Percentiles rank a stretch among this genome's conserved stretches.
Conservation (phyloP, 257 asterid species). For the Solanum habrochaites region DNA sequence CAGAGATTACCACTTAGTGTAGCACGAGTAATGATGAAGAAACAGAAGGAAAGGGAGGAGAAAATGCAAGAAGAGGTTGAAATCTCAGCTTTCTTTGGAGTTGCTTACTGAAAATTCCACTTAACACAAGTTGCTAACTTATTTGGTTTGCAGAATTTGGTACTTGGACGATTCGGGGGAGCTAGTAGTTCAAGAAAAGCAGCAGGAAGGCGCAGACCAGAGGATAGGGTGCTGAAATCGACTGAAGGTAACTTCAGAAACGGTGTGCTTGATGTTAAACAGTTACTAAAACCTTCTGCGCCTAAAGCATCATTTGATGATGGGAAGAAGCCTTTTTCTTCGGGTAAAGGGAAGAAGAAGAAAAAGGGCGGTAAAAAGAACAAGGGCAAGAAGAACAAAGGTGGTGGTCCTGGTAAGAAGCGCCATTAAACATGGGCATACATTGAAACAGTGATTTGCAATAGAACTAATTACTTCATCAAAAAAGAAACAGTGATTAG, state of each 20-base stretch:
- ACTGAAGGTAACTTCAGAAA: slow-evolving; percentile 65
- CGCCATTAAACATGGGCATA: slow-evolving; percentile 19
- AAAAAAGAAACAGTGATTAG: neutral
- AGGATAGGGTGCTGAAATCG: slow-evolving; percentile 56
- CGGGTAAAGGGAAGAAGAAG: slow-evolving; percentile 42
- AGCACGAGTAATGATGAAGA: slow-evolving; percentile 68
- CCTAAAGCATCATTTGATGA: slow-evolving; percentile 22
- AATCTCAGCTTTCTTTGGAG: neutral
- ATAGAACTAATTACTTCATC: too few relatives aligned
- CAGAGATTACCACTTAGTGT: slow-evolving; percentile 87
- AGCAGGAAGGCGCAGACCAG: slow-evolving; percentile 42
- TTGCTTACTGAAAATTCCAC: neutral
- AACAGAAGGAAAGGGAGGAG: slow-evolving; percentile 71
- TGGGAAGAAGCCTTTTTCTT: neutral
- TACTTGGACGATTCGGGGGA: slow-evolving; percentile 58
- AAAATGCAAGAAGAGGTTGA: slow-evolving; percentile 56
- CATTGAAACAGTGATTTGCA: neutral
- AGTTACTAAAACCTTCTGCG: slow-evolving; percentile 36
- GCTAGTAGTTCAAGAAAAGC: slow-evolving; percentile 25
- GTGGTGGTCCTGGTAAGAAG: slow-evolving; percentile 41
- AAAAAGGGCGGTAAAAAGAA: slow-evolving; percentile 47
- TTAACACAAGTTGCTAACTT: neutral
- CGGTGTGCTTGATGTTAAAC: slow-evolving; percentile 75
- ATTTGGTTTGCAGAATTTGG: slow-evolving; percentile 27
- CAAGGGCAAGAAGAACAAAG: slow-evolving; percentile 33